Evolutionary conservation across 495 filamentous ascomycete genomes (phyloP), one percentile per base, ranked within the genome.

Genomic region (Aspergillus ostianus): DNA sequence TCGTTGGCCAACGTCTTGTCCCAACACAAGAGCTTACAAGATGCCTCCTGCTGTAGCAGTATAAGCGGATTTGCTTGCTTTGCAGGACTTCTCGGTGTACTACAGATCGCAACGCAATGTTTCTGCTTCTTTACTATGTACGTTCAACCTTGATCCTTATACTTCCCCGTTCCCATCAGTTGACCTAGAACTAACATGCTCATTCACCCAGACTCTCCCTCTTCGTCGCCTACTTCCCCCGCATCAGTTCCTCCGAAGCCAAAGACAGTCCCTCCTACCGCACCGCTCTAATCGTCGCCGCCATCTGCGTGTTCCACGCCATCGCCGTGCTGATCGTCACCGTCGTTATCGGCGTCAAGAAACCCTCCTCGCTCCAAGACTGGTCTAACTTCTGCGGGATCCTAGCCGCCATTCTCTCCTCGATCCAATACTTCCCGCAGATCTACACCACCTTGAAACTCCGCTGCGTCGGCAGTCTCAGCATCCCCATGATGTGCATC

Each of bases 401-500:
- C 57, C 78, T 88, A 65, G 81, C 90, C 44, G 86, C 91, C 5
- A 64, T 87, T n/a, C 85, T 98, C 20, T 89, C 95, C 0, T 86
- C 83, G 0, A 83, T 97, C 20, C 94, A 98, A 71, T 98, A 97
- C 74, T 77, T 98, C 19, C 94, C 94, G 2, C 94, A 98, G 76
- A 92, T 98, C 64, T 93, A 84, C 70, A 96, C 89, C 29, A 98
- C 94, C 1, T 93, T 90, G 75, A 82, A 77, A 41, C 77, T 97
- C 52, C 88, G 91, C 67, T 86, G 89, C 61, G 89, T 95, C 2
- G 90, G 90, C 41, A 95, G 90, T 67, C 72, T 98, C 58, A 96
- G 91, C 67, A 93, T 98, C 57, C 89, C 92, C 1, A 98, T 97
- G 91, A 98, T 98, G 94, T 89, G 88, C 70, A 96, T 98, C 47